Percentiles rank a stretch among this genome's conserved stretches.
phyloP scores from a whole-genome alignment of 306 rosid genomes.

The Cyamopsis tetragonoloba region DNA sequence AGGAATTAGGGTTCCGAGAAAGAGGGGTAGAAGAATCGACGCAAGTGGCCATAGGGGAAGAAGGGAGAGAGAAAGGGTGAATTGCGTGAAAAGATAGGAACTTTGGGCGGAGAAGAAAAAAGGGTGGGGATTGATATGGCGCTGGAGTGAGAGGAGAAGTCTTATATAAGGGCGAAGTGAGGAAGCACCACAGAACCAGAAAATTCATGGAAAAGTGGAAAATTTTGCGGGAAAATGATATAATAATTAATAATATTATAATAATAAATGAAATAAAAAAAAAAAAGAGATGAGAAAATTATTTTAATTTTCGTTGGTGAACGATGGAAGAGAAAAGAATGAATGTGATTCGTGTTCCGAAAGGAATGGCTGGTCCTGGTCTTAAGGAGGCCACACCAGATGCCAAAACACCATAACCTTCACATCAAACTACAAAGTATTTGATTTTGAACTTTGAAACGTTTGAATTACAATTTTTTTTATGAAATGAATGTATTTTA shows the following conservation, averaged over 20 bases:
- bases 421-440: too few species aligned
- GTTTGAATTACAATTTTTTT: too few species aligned
- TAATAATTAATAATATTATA: not conserved
- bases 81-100: not conserved
- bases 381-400: conserved; percentile 14
- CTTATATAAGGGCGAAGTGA: conserved; percentile 27
- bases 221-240: not conserved
- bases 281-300: not conserved
- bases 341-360: conserved; percentile 25
- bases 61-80: not conserved
- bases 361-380: conserved; percentile 18
- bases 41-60: conserved; percentile 59
- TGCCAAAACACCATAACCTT: not conserved
- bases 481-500: too few species aligned
- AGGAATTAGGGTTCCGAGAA: conserved; percentile 41
- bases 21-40: conserved; percentile 38
- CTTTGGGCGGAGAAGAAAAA: conserved; percentile 6
- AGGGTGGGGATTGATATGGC: conserved; percentile 22
- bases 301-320: not conserved
- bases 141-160: conserved; percentile 25
- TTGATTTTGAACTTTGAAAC: not conserved
- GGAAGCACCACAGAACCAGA: conserved; percentile 8
- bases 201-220: conserved; percentile 39
- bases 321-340: not conserved
- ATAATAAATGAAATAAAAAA: not conserved